Base-by-base conservation (phyloP, 495 filamentous ascomycete species). In the Podospora pseudoanserina region DNA sequence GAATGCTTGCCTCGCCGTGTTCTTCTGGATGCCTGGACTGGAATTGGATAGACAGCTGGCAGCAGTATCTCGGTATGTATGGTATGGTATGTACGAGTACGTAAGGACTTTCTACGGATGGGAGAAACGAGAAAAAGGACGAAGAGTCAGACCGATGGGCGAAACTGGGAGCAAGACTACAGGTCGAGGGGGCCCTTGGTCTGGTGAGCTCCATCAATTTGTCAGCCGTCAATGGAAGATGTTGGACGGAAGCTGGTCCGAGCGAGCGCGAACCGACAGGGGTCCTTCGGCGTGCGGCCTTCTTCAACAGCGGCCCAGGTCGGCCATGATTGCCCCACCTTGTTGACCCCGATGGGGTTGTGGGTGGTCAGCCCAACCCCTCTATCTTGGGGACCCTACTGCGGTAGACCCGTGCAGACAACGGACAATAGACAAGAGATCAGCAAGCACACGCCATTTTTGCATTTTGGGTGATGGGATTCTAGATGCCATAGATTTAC, bases 221-320 rank as follows among this genome's bases (percentile, higher is more conserved):
- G 69, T 70, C 69, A 70, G 69, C 69, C 61, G 19, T 63, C 61
- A 63, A 39, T 18, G 61, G 34, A 63, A 63, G 32, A 18, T 7
- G 27, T n/a, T 34, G 30, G 27, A 32, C 18, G 30, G 32, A 32
- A 44, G 20, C 30, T 63, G 61, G 61, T 32, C 61, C 61, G 61
- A 30, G 23, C 59, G 59, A 61, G 23, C 59, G 23, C 27, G 26
- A 30, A 16, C 59, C 39, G 13, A 49, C 39, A 49, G 39, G 39
- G 39, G 39, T 49, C 39, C 15, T 13, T 49, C 39, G 39, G 39
- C 39, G 39, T 49, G 39, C 0, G 39, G 56, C 26, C 56, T 27
- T 58, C 19, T 58, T 27, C 56, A 58, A 58, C 56, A 58, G 39
- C 39, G 39, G 39, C 39, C 39, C 13, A 23, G 23, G 23, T 23